Conservation (phyloP, 352 stramenopile genomes). For the Aphanomyces invadans region DNA sequence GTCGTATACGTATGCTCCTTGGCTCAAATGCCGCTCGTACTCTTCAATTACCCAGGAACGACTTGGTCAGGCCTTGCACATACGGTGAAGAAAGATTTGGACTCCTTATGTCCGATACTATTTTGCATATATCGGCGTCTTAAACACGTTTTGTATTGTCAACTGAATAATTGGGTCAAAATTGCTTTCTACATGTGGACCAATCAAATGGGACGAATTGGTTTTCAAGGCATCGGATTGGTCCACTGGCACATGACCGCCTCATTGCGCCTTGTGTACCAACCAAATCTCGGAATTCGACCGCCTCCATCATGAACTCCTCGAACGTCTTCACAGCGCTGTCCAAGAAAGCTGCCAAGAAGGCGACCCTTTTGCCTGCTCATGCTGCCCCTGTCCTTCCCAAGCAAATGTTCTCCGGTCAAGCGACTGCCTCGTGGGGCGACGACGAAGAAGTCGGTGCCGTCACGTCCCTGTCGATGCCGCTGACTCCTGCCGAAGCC, state of each 20-base stretch:
- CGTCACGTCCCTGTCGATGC: conserved; percentile 24
- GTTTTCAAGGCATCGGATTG: neutral
- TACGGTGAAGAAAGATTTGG: no score
- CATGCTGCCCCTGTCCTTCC: conserved; percentile 21
- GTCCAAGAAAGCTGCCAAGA: conserved; percentile 24
- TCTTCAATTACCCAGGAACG: no score
- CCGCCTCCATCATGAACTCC: conserved; percentile 14
- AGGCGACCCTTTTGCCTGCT: conserved; percentile 6
- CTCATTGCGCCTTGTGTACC: neutral
- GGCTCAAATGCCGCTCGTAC: no score
- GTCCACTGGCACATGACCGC: neutral
- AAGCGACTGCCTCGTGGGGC: conserved; percentile 11
- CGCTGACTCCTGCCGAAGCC: conserved; percentile 10
- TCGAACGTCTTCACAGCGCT: conserved; percentile 23
- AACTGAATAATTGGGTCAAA: neutral
- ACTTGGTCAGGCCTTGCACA: no score
- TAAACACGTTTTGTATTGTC: neutral
- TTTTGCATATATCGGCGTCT: neutral
- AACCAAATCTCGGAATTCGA: neutral
- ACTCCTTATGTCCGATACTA: no score
- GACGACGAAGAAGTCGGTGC: conserved; percentile 20
- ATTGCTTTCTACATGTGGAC: neutral
- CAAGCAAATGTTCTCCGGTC: conserved; percentile 25
- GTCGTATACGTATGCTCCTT: no score
- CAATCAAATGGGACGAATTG: neutral